These are phyloP conservation scores for Verticillium albo-atrum DNA, from an alignment of 2,329 filamentous ascomycete genomes.

Conservation along the genomic window DNA sequence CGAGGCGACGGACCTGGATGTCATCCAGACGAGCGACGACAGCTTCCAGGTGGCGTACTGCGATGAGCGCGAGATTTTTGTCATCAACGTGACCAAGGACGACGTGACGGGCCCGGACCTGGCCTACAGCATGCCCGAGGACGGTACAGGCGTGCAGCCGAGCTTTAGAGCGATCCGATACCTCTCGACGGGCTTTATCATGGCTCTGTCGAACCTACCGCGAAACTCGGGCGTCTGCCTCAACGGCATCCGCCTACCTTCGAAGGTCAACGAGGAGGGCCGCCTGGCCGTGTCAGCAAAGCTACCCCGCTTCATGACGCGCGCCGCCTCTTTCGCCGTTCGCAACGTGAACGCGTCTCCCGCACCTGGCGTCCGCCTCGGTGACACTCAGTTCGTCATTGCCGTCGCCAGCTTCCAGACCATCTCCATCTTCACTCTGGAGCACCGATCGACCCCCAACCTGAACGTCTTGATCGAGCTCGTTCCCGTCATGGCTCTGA, in stretches of 20 bases:
- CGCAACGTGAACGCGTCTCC: conserved; percentile 58
- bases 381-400: conserved; percentile 71
- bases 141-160: conserved; percentile 39
- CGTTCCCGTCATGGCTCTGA: conserved; percentile 47
- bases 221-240: conserved; percentile 53
- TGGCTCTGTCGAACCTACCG: conserved; percentile 55
- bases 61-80: conserved; percentile 69
- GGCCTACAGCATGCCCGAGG: conserved; percentile 53
- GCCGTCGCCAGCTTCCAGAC: conserved; percentile 72
- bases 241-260: conserved; percentile 51
- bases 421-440: conserved; percentile 72
- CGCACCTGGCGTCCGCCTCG: conserved; percentile 43
- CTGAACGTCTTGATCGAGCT: conserved; percentile 49
- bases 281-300: conserved; percentile 47
- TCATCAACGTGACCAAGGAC: conserved; percentile 46
- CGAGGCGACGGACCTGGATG: conserved; percentile 67
- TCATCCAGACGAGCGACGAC: conserved; percentile 56
- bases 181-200: conserved; percentile 51
- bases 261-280: conserved; percentile 28
- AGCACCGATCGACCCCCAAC: conserved; percentile 50
- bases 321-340: conserved; percentile 74
- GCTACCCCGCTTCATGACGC: conserved; percentile 65
- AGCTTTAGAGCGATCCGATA: conserved; percentile 56
- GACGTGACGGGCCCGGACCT: conserved; percentile 41
- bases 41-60: conserved; percentile 74